Evolutionary conservation across 129 eudicot species (phyloP).

Genomic region (Lactuca saligna): DNA sequence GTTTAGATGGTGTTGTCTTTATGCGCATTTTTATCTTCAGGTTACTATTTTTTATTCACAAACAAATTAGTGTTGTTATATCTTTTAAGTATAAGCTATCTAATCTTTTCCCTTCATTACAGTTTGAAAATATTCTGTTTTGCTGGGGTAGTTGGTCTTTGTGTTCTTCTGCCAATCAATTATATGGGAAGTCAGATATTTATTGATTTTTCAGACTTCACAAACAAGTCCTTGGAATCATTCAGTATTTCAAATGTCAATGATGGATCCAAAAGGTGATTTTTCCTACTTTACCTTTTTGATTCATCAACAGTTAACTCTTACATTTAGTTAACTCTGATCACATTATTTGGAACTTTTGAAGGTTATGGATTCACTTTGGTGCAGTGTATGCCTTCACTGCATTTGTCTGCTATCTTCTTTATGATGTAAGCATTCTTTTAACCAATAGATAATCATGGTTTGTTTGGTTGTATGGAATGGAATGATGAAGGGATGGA

Average conservation of each 20-base stretch:
- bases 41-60: constrained; percentile 29
- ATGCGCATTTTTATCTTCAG: constrained; percentile 74
- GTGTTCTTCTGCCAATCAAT: constrained; percentile 83
- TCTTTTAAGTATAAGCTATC: constrained; percentile 7
- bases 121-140: constrained; percentile 69
- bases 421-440: constrained; percentile 59
- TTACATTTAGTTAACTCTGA: background rate
- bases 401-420: constrained; percentile 82
- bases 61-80: constrained; percentile 3
- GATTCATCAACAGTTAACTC: constrained; percentile 6
- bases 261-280: constrained; percentile 78
- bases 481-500: too few species aligned
- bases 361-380: constrained; percentile 97
- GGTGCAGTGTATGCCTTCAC: constrained; percentile 74
- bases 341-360: constrained; percentile 1
- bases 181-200: constrained; percentile 74
- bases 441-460: constrained; percentile 2
- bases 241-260: constrained; percentile 91
- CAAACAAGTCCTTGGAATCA: constrained; percentile 68
- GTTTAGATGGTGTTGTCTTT: constrained; percentile 90
- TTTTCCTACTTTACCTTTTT: constrained; percentile 1
- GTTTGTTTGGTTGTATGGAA: too few species aligned
- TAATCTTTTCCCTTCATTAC: constrained; percentile 37
- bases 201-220: constrained; percentile 53
- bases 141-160: constrained; percentile 73